Evolutionary conservation across 2,329 filamentous ascomycete genomes (phyloP), one percentile per base, ranked within the genome.

Genomic region (Pseudopyricularia cyperi): DNA sequence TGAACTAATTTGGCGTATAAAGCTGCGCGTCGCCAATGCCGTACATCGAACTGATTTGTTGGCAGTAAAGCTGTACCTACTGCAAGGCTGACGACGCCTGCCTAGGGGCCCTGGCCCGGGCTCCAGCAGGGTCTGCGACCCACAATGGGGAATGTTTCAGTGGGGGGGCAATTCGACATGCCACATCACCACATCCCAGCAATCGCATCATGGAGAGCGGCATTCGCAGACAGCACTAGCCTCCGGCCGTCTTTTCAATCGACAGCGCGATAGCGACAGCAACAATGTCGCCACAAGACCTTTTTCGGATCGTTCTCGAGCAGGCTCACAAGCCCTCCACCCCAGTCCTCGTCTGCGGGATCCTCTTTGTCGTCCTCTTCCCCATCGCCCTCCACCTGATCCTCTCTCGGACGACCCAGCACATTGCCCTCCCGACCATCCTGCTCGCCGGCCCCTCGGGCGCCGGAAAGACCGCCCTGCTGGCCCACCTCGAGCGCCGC

Each of bases 381-480:
- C 93, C 93, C 19, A 62, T 95, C 51, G 63, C 95, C 52, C 74
- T 96, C 48, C 93, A 97, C 71, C 65, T 79, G 53, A 71, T 85
- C 63, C 77, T 95, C 63, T 82, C 89, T 65, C 78, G 77, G 52
- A 75, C 79, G 49, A 77, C 77, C 37, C 76, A 82, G 14, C 83
- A 85, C 60, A 79, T 79, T 35, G 75, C 74, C 14, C 77, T 86
- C 26, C 89, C 91, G 49, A 85, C 84, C 7, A 81, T 97, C 55
- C 72, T 96, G 9, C 77, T 95, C 44, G 66, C 90, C 48, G 93
- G 93, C 1, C 89, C 91, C 15, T 83, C 83, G 52, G 86, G 83
- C 56, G 78, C 81, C 49, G 93, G 93, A 61, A 98, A 97, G 73
- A 97, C 93, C 0, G 79, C 87, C 8, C 80, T 97, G 33, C 71